These are phyloP conservation scores for Gonapodya sp. DNA, from an alignment of 192 early-diverging fungal genomes.

Conservation along the genomic window DNA sequence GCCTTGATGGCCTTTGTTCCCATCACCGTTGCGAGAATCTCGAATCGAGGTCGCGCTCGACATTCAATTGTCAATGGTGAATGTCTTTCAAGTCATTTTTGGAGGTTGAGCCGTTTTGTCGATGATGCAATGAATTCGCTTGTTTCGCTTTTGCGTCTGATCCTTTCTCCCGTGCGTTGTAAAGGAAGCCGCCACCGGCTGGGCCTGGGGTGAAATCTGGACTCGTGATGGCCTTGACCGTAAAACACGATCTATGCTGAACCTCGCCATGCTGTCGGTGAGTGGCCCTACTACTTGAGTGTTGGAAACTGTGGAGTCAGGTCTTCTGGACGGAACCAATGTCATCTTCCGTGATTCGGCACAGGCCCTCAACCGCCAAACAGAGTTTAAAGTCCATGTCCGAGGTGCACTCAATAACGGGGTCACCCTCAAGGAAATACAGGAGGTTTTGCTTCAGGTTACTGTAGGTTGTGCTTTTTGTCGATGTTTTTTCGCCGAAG, in stretches of 20 bases:
- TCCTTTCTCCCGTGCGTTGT: not conserved
- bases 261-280: constrained; percentile 8
- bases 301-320: not conserved
- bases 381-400: constrained; percentile 7
- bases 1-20: no score
- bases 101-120: no score
- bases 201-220: constrained; percentile 6
- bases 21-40: no score
- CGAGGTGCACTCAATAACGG: constrained; percentile 8
- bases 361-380: constrained; percentile 1
- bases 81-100: no score
- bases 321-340: no score
- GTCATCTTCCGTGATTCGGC: not conserved
- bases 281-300: not conserved
- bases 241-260: not conserved
- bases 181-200: constrained; percentile 1
- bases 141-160: no score
- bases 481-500: not conserved
- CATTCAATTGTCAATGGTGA: no score
- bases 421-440: not conserved
- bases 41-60: no score
- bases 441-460: constrained; percentile 5
- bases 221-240: constrained; percentile 1
- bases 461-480: not conserved
- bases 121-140: no score